Conservation (phyloP, 306 rosid species). For the Lathyrus oleraceus region DNA sequence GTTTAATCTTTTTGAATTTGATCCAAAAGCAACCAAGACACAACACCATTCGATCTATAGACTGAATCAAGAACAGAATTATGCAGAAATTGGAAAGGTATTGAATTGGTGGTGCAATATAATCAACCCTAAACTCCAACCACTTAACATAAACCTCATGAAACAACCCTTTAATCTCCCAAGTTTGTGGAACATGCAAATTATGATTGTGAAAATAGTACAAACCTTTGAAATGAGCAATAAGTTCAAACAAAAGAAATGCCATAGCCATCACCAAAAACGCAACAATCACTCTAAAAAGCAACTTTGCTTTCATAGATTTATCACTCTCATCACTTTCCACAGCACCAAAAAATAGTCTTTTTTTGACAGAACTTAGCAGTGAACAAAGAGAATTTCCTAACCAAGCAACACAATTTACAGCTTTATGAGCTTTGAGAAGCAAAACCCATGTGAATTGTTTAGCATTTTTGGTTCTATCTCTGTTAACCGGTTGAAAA, state of each 20-base stretch:
- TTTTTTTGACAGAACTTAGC: conserved; percentile 46
- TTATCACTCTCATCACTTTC: conserved; percentile 48
- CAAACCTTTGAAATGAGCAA: conserved; percentile 76
- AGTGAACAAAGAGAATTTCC: conserved; percentile 45
- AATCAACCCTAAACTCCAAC: conserved; percentile 59
- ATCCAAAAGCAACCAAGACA: conserved; percentile 82
- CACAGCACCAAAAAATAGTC: conserved; percentile 43
- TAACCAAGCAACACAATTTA: conserved; percentile 48
- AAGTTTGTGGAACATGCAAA: conserved; percentile 54
- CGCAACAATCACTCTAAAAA: conserved; percentile 48
- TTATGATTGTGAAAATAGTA: conserved; percentile 47
- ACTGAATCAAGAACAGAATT: conserved; percentile 65
- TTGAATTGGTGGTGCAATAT: conserved; percentile 63
- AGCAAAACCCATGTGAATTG: conserved; percentile 60
- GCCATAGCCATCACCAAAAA: conserved; percentile 55
- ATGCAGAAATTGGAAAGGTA: conserved; percentile 59
- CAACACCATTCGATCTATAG: conserved; percentile 60
- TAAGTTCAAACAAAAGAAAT: conserved; percentile 58
- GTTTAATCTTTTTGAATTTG: conserved; percentile 66
- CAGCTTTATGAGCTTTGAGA: conserved; percentile 52
- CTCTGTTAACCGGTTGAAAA: conserved; percentile 53
- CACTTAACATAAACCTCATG: conserved; percentile 56
- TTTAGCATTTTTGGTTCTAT: conserved; percentile 55
- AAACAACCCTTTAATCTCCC: conserved; percentile 57
- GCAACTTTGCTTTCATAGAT: conserved; percentile 46